Evolutionary conservation across 2,329 filamentous ascomycete species (phyloP).

Genomic region (Aspergillus flavus): DNA sequence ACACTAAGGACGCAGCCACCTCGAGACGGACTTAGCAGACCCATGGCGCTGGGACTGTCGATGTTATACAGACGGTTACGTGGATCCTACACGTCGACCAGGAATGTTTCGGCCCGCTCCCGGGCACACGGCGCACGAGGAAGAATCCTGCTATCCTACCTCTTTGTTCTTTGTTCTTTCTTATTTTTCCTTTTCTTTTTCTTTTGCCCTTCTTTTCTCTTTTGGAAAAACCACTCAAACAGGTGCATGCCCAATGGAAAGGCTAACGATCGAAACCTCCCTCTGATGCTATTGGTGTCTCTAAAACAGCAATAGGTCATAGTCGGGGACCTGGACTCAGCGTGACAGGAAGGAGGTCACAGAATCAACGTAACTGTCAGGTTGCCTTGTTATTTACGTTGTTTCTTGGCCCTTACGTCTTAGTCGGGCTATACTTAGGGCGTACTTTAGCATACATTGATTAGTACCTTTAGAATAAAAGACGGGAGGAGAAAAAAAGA

Average conservation of each 20-base stretch:
- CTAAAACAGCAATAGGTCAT: not conserved
- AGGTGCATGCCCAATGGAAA: not conserved
- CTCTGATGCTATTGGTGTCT: not conserved
- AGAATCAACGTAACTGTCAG: constrained; percentile 5
- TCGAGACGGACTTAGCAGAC: constrained; percentile 17
- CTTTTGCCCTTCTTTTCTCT: not conserved
- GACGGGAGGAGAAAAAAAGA: not conserved
- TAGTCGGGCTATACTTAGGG: not conserved
- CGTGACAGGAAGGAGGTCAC: not conserved
- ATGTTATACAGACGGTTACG: constrained; percentile 17
- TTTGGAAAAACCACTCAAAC: not conserved
- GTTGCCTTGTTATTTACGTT: constrained; percentile 6
- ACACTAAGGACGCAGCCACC: constrained; percentile 19
- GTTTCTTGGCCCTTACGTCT: constrained; percentile 5
- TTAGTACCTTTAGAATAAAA: constrained; percentile 1
- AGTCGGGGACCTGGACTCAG: not conserved
- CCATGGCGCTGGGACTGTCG: constrained; percentile 19
- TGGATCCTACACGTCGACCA: constrained; percentile 19
- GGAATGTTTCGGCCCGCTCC: constrained; percentile 25
- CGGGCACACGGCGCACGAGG: constrained; percentile 11
- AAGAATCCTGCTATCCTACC: not conserved
- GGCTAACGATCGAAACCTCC: not conserved
- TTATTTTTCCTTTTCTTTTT: not conserved
- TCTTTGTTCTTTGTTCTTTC: not conserved
- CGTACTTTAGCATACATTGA: constrained; percentile 1